A percentile compares a stretch with the other conserved stretches of the same genome.
phyloP scores from a whole-genome alignment of 331 rosid species.

The Telfairia occidentalis region DNA sequence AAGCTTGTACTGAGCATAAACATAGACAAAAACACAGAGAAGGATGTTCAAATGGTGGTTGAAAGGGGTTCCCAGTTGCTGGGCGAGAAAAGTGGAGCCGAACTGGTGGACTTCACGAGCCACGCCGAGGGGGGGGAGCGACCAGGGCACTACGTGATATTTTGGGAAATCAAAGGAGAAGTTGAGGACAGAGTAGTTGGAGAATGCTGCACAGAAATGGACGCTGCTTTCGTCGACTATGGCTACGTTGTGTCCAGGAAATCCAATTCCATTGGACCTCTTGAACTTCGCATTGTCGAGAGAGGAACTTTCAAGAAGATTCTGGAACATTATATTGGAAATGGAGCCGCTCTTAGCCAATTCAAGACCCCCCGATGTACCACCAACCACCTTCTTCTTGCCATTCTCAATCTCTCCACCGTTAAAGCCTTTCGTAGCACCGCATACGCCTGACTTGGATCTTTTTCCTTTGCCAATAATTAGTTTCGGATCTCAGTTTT shows the following conservation, averaged over 20 bases:
- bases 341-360: conserved; percentile 69
- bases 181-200: conserved; percentile 39
- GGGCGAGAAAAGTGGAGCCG: conserved; percentile 28
- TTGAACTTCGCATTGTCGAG: conserved; percentile 56
- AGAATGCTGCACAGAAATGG: conserved; percentile 65
- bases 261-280: conserved; percentile 61
- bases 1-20: conserved; percentile 60
- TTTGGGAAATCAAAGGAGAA: conserved; percentile 81
- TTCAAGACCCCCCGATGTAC: conserved; percentile 96
- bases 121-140: conserved; percentile 34
- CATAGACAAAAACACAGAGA: conserved; percentile 86
- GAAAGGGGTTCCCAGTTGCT: conserved; percentile 52
- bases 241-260: conserved; percentile 79
- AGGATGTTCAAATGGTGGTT: conserved; percentile 76
- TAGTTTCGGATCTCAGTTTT: too few species aligned
- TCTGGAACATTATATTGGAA: conserved; percentile 49
- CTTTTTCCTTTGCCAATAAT: too few species aligned
- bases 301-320: conserved; percentile 69
- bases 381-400: conserved; percentile 32
- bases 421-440: conserved; percentile 37
- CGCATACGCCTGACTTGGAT: conserved; percentile 42
- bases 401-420: conserved; percentile 41
- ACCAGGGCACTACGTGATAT: conserved; percentile 70
- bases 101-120: conserved; percentile 84
- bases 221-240: conserved; percentile 54